A percentile compares a stretch with the other conserved stretches of the same genome.
phyloP scores from a whole-genome alignment of 1,284 basidiomycete genomes.

The Termitomyces sp. region DNA sequence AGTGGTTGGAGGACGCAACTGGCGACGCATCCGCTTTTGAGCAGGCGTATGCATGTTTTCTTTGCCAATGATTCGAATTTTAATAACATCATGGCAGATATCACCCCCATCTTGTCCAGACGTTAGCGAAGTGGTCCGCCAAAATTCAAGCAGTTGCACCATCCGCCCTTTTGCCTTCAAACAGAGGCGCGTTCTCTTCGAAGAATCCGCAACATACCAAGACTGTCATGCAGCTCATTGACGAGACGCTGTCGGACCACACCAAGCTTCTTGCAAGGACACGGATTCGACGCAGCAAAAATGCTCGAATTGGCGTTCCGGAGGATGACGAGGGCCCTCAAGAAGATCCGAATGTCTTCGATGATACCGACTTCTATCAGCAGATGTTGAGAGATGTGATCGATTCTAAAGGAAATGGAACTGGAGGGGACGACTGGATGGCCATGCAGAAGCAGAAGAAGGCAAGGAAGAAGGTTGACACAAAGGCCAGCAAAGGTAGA shows the following conservation, averaged over 20 bases:
- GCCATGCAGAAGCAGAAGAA: constrained; percentile 61
- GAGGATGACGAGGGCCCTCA: constrained; percentile 28
- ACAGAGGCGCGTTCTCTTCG: constrained; percentile 58
- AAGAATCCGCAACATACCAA: constrained; percentile 44
- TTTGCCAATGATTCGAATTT: neutral
- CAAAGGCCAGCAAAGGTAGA: constrained; percentile 90
- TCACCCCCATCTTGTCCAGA: constrained; percentile 68
- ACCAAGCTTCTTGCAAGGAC: constrained; percentile 55
- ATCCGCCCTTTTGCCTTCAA: constrained; percentile 65
- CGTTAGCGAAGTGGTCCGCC: constrained; percentile 86
- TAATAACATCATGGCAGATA: constrained; percentile 33
- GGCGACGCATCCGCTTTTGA: constrained; percentile 47
- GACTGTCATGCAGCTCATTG: constrained; percentile 65
- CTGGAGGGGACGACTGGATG: constrained; percentile 56
- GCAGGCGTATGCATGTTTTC: constrained; percentile 39
- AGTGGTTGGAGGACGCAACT: constrained; percentile 42
- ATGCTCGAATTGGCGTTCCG: constrained; percentile 32
- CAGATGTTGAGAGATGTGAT: constrained; percentile 86
- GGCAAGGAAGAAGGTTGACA: constrained; percentile 81
- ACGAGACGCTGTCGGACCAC: constrained; percentile 60
- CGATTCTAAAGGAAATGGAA: constrained; percentile 51
- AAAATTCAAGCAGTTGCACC: constrained; percentile 90
- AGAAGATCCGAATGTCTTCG: constrained; percentile 59
- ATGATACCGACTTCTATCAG: constrained; percentile 91
- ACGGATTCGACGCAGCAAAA: constrained; percentile 44